These are phyloP conservation scores for Phytopythium kandeliae DNA, from an alignment of 352 stramenopile species.

Conservation along the genomic window DNA sequence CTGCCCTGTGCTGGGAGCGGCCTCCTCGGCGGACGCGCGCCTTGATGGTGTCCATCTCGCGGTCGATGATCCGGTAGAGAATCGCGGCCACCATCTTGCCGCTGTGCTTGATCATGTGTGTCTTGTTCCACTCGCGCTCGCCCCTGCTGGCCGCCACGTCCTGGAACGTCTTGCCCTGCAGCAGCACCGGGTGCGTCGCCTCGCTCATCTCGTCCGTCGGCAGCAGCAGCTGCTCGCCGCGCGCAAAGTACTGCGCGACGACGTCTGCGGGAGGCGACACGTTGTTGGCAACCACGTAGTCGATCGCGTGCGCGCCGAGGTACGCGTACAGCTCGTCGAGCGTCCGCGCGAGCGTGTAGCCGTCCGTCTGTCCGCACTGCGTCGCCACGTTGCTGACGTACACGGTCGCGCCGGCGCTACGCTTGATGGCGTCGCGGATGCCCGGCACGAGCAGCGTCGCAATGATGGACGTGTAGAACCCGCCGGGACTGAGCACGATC, in stretches of 20 bases:
- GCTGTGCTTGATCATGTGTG: slow-evolving; percentile 83
- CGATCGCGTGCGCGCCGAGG: slow-evolving; percentile 64
- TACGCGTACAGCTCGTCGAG: slow-evolving; percentile 62
- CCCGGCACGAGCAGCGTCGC: slow-evolving; percentile 70
- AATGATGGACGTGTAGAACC: slow-evolving; percentile 87
- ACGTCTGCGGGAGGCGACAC: slow-evolving; percentile 42
- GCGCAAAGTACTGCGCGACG: slow-evolving; percentile 58
- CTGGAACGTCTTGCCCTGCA: slow-evolving; percentile 78
- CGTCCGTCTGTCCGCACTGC: slow-evolving; percentile 77
- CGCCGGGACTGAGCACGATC: slow-evolving; percentile 73
- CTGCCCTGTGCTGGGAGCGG: slow-evolving; percentile 10
- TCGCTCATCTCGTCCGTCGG: slow-evolving; percentile 54
- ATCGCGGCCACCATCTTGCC: slow-evolving; percentile 70
- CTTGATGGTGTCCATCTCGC: slow-evolving; percentile 48
- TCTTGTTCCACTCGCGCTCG: slow-evolving; percentile 71
- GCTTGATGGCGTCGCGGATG: slow-evolving; percentile 72
- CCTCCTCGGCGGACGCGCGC: slow-evolving; percentile 5
- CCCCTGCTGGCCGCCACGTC: slow-evolving; percentile 19
- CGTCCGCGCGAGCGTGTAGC: slow-evolving; percentile 66
- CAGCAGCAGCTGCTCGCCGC: slow-evolving; percentile 66
- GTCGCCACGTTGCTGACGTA: slow-evolving; percentile 87
- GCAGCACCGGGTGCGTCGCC: slow-evolving; percentile 51
- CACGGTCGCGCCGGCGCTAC: slow-evolving; percentile 60
- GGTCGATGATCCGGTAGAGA: slow-evolving; percentile 84
- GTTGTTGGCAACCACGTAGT: slow-evolving; percentile 87